phyloP scores from a whole-genome alignment of 805 yeast genomes.

The Starmerella cellae region DNA sequence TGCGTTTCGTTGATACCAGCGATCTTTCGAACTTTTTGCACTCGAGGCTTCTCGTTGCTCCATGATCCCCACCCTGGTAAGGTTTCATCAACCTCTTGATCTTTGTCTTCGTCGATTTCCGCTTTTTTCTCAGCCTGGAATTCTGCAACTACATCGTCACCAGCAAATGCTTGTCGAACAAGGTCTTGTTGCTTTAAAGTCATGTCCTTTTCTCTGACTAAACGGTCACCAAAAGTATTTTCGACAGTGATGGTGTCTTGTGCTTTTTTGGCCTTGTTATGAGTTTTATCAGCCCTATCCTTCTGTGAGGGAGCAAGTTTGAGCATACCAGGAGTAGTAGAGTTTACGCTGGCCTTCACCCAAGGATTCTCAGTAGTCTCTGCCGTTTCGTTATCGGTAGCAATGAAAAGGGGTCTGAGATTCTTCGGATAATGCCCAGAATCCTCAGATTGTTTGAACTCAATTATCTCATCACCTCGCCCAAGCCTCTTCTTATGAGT shows the following conservation, averaged over 20 bases:
- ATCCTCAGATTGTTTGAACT: not conserved
- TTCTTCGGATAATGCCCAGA: too few relatives aligned
- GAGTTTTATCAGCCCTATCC: not conserved
- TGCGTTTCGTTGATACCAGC: constrained; percentile 66
- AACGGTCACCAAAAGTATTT: constrained; percentile 17
- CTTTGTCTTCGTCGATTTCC: constrained; percentile 64
- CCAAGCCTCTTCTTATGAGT: not conserved
- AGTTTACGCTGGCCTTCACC: constrained; percentile 6
- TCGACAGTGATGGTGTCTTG: constrained; percentile 19
- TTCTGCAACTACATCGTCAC: constrained; percentile 80
- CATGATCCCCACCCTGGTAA: constrained; percentile 98
- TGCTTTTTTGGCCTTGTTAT: constrained; percentile 29
- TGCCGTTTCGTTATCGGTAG: not conserved
- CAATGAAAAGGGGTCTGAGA: too few relatives aligned
- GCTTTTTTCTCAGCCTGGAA: constrained; percentile 66
- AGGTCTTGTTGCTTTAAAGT: constrained; percentile 38
- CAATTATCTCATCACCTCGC: constrained; percentile 9
- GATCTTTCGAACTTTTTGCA: constrained; percentile 53
- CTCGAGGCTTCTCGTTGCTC: constrained; percentile 58
- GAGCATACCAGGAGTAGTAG: constrained; percentile 5
- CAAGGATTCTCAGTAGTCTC: constrained; percentile 10
- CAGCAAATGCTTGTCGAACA: constrained; percentile 88
- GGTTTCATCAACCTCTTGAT: constrained; percentile 70
- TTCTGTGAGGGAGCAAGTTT: constrained; percentile 4
- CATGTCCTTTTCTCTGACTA: constrained; percentile 22